Evolutionary conservation across 768 basidiomycete genomes (phyloP).

Genomic region (Boletus pseudo-olivaceus): DNA sequence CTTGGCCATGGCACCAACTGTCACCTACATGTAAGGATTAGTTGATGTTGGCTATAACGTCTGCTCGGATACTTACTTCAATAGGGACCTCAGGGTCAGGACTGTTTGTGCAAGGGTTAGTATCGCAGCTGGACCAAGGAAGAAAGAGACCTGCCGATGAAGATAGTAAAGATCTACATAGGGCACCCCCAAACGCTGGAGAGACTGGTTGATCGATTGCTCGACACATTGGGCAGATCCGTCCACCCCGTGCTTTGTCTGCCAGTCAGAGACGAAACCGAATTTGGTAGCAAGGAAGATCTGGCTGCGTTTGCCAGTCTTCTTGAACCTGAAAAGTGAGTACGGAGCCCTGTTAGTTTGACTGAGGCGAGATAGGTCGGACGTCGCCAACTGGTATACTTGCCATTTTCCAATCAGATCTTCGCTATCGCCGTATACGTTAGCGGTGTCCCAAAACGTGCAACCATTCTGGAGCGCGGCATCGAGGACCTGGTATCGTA

Average conservation of each 20-base stretch:
- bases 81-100: constrained; percentile 44
- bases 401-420: constrained; percentile 36
- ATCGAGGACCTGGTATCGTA: constrained; percentile 38
- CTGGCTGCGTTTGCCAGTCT: constrained; percentile 41
- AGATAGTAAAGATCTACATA: constrained; percentile 46
- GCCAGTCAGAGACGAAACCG: constrained; percentile 32
- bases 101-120: constrained; percentile 15
- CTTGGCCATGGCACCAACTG: constrained; percentile 49
- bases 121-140: not conserved
- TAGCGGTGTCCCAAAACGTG: constrained; percentile 47
- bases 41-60: not conserved
- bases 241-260: constrained; percentile 20
- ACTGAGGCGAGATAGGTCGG: too few relatives aligned
- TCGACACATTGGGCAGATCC: constrained; percentile 42
- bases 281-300: constrained; percentile 67
- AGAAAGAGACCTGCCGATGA: constrained; percentile 32
- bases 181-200: constrained; percentile 41
- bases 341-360: too few relatives aligned
- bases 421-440: constrained; percentile 41
- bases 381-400: not conserved
- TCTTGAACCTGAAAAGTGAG: constrained; percentile 37
- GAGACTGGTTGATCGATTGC: constrained; percentile 36
- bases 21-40: constrained; percentile 23
- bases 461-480: constrained; percentile 38
- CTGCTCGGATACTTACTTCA: constrained; percentile 33